Evolutionary conservation across 1,139 yeast species (phyloP).

Genomic region (Suhomyces taliae): DNA sequence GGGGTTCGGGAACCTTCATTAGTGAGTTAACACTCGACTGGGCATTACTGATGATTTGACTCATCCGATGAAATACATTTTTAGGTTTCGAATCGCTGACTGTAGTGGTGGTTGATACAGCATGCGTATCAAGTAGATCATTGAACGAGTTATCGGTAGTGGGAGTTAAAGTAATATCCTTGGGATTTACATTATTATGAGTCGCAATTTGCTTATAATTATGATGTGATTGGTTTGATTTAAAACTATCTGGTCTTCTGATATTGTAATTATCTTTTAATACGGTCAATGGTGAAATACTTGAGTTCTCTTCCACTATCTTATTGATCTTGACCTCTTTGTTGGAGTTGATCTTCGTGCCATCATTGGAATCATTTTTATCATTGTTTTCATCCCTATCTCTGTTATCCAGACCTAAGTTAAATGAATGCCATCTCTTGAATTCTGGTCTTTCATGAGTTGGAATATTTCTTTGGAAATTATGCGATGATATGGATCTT

Average conservation of each 20-base stretch:
- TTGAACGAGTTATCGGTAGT: constrained; percentile 26
- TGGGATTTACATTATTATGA: not conserved
- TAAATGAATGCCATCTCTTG: constrained; percentile 26
- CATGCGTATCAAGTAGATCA: constrained; percentile 12
- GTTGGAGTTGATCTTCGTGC: not conserved
- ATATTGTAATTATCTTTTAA: constrained; percentile 32
- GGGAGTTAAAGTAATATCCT: constrained; percentile 1
- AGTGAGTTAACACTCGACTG: constrained; percentile 22
- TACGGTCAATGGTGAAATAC: constrained; percentile 32
- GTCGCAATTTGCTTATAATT: too few species aligned
- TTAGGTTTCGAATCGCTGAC: not conserved
- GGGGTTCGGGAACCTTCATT: not conserved
- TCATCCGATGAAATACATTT: constrained; percentile 1
- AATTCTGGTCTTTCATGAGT: constrained; percentile 15
- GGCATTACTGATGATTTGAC: constrained; percentile 15
- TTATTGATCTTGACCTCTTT: not conserved
- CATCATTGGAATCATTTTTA: not conserved
- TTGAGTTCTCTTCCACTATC: constrained; percentile 4
- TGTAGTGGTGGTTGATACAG: not conserved
- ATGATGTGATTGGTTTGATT: not conserved
- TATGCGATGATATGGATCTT: constrained; percentile 8
- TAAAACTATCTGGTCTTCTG: constrained; percentile 18
- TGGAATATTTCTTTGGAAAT: constrained; percentile 19
- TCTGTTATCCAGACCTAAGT: not conserved
- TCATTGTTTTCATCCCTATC: not conserved